A percentile compares a stretch with the other conserved stretches of the same genome.
Evolutionary conservation across 1,284 basidiomycete genomes (phyloP).

Genomic region (Heterobasidion occidentale): DNA sequence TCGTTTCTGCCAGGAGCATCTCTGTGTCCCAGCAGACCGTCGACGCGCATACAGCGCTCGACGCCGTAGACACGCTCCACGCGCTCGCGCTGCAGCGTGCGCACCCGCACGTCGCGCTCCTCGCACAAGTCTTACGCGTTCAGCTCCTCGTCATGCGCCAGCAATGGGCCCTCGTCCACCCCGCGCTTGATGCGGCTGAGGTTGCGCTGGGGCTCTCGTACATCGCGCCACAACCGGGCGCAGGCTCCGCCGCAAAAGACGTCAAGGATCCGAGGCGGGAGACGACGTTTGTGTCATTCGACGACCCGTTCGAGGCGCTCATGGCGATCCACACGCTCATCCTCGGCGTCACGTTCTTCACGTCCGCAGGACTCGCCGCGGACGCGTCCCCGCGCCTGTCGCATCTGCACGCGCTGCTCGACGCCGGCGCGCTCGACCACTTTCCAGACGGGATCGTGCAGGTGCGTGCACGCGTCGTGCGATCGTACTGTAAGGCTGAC

Average conservation of each 20-base stretch:
- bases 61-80: constrained; percentile 34
- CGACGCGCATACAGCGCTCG: constrained; percentile 32
- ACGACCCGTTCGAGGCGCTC: constrained; percentile 32
- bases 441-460: constrained; percentile 43
- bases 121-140: constrained; percentile 42
- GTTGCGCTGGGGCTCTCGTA: constrained; percentile 33
- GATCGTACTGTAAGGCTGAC: neutral
- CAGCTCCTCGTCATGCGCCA: constrained; percentile 42
- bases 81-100: constrained; percentile 27
- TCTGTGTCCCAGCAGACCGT: constrained; percentile 13
- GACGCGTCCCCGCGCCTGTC: constrained; percentile 40
- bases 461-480: constrained; percentile 21
- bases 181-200: constrained; percentile 38
- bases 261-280: constrained; percentile 8
- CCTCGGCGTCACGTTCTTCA: constrained; percentile 48
- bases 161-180: constrained; percentile 41
- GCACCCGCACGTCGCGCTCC: constrained; percentile 37
- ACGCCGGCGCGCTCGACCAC: constrained; percentile 42
- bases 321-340: constrained; percentile 47
- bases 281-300: constrained; percentile 23
- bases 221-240: neutral
- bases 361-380: constrained; percentile 41
- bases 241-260: neutral
- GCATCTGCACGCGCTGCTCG: constrained; percentile 54
- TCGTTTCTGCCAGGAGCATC: constrained; percentile 16